Percentiles rank a stretch among this genome's conserved stretches.
phyloP scores from a whole-genome alignment of 2,329 filamentous ascomycete genomes.

The Exophiala mesophila region DNA sequence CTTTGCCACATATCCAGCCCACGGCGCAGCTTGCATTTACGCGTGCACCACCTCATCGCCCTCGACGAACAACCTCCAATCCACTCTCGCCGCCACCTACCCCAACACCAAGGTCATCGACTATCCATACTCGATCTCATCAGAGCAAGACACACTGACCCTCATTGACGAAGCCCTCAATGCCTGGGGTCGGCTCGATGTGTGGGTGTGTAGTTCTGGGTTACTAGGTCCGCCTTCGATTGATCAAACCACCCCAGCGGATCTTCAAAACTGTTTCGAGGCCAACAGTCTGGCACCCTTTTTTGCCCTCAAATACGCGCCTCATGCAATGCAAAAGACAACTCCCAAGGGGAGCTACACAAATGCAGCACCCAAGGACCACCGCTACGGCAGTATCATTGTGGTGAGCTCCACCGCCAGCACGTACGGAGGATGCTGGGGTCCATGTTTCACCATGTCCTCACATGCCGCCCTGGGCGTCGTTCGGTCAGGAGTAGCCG shows the following conservation, averaged over 20 bases:
- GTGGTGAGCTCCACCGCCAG: conserved; percentile 57
- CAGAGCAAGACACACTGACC: conserved; percentile 56
- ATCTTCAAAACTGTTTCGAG: conserved; percentile 56
- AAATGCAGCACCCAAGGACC: conserved; percentile 57
- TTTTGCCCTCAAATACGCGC: conserved; percentile 61
- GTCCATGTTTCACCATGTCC: conserved; percentile 57
- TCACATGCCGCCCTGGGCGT: conserved; percentile 58
- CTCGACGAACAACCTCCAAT: conserved; percentile 17
- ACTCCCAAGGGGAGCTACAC: conserved; percentile 51
- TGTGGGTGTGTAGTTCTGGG: conserved; percentile 57
- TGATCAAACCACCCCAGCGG: conserved; percentile 51
- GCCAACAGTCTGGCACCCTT: conserved; percentile 59
- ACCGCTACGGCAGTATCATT: conserved; percentile 58
- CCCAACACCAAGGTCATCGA: conserved; percentile 58
- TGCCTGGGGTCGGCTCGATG: conserved; percentile 54
- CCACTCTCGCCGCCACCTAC: conserved; percentile 36
- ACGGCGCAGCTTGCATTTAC: conserved; percentile 61
- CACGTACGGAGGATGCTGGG: conserved; percentile 56
- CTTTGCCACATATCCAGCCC: conserved; percentile 39
- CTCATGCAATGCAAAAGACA: conserved; percentile 59
- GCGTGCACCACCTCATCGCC: conserved; percentile 23
- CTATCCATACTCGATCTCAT: conserved; percentile 56
- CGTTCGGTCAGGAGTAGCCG: conserved; percentile 37
- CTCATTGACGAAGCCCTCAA: conserved; percentile 62
- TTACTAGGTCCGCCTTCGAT: conserved; percentile 56